A percentile compares a stretch with the other conserved stretches of the same genome.
Evolutionary conservation across 2,329 filamentous ascomycete species (phyloP).

Genomic region (Arthroderma uncinatum): DNA sequence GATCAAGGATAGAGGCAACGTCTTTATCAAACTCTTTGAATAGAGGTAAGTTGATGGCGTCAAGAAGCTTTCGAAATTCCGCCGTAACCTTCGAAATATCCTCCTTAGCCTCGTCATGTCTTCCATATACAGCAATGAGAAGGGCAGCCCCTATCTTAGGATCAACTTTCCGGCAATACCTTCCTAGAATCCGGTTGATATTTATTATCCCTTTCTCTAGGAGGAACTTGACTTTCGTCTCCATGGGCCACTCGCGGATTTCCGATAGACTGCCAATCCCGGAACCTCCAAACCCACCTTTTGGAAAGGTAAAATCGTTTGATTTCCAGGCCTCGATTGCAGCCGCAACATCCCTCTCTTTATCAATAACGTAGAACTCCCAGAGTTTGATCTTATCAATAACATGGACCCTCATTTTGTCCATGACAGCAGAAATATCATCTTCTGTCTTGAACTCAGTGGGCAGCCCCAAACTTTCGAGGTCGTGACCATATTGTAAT

Average conservation of each 20-base stretch:
- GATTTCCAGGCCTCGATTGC: constrained; percentile 61
- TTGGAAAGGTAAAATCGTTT: constrained; percentile 46
- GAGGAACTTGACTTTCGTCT: constrained; percentile 50
- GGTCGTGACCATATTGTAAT: constrained; percentile 50
- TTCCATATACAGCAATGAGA: constrained; percentile 57
- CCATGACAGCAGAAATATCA: constrained; percentile 72
- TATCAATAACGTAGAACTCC: constrained; percentile 84
- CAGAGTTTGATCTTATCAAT: constrained; percentile 69
- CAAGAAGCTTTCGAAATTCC: constrained; percentile 51
- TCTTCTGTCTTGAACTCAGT: constrained; percentile 58
- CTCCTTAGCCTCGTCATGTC: constrained; percentile 45
- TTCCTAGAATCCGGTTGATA: constrained; percentile 63
- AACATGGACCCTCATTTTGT: constrained; percentile 68
- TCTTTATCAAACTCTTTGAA: constrained; percentile 90
- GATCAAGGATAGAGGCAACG: constrained; percentile 69
- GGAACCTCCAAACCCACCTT: constrained; percentile 40
- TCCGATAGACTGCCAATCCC: constrained; percentile 42
- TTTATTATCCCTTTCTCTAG: constrained; percentile 59
- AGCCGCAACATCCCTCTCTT: constrained; percentile 58
- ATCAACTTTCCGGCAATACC: constrained; percentile 62
- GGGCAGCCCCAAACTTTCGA: constrained; percentile 61
- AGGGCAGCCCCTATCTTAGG: constrained; percentile 59
- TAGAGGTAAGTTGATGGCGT: constrained; percentile 75
- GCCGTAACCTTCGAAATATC: constrained; percentile 39
- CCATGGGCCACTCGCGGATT: constrained; percentile 45